Percentiles rank a stretch among this genome's conserved stretches.
Evolutionary conservation across 441 rosid species (phyloP).

Genomic region (Viola pubescens): DNA sequence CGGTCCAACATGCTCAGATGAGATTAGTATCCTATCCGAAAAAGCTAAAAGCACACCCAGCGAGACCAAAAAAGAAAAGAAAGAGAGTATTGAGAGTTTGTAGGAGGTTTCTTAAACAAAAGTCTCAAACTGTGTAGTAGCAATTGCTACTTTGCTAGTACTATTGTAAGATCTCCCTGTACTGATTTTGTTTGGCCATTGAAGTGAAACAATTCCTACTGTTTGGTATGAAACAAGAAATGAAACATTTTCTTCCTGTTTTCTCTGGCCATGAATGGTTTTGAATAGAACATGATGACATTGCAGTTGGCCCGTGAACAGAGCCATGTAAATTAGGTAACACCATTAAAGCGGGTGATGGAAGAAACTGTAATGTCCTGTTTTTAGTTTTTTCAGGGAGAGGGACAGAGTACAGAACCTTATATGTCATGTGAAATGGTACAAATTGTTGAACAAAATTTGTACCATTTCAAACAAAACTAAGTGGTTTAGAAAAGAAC

Average conservation of each 20-base stretch:
- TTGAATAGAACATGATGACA: slow-evolving; percentile 6
- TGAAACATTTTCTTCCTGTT: not conserved
- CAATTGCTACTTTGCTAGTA: too few relatives aligned
- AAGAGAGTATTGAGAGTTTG: too few relatives aligned
- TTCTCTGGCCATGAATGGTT: not conserved
- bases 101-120: too few relatives aligned
- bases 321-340: slow-evolving; percentile 10
- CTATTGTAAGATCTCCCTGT: too few relatives aligned
- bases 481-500: slow-evolving; percentile 15
- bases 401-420: not conserved
- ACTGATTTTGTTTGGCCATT: too few relatives aligned
- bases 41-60: too few relatives aligned
- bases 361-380: slow-evolving; percentile 12
- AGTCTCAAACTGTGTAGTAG: too few relatives aligned
- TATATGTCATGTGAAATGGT: slow-evolving; percentile 19
- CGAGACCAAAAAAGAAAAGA: too few relatives aligned
- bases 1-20: too few relatives aligned
- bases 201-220: too few relatives aligned
- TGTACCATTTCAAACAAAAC: slow-evolving; percentile 17
- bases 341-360: not conserved
- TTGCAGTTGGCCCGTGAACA: slow-evolving; percentile 2
- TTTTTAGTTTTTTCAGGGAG: slow-evolving; percentile 14
- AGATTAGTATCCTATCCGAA: too few relatives aligned
- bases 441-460: slow-evolving; percentile 13
- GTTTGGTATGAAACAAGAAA: not conserved